Base-by-base conservation (phyloP, 352 stramenopile genomes). In the Pythium grandisporangium region DNA sequence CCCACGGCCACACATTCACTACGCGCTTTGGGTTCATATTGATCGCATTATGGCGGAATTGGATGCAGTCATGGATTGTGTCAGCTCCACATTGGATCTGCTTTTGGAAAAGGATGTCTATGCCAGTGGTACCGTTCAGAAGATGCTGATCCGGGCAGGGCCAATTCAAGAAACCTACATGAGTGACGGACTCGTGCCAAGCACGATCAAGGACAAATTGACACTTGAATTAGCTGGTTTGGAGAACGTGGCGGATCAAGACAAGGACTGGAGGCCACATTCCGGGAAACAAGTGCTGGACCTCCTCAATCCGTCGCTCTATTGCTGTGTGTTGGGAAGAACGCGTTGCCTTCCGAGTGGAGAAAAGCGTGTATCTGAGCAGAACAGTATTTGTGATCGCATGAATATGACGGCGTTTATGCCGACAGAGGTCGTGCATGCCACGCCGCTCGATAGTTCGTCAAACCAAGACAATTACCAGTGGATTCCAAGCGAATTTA, bases 401-500 rank as follows among this genome's bases (percentile, higher is more conserved):
- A n/a, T n/a, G n/a, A n/a, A n/a, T n/a, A n/a, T n/a, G n/a, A 32
- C 13, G 8, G 8, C 13, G 27, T 32, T 32, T 32, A 8, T 32
- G 8, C 16, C 33, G 6, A 8, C 33, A 10, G 19, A 38, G 33
- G n/a, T n/a, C n/a, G n/a, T n/a, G n/a, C n/a, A n/a, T n/a, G n/a
- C n/a, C n/a, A n/a, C n/a, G n/a, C n/a, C n/a, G n/a, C n/a, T n/a
- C n/a, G n/a, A n/a, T n/a, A n/a, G n/a, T n/a, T n/a, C n/a, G n/a
- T n/a, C n/a, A n/a, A n/a, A 38, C 33, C 33, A 38, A 38, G 33
- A 20, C 33, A 45, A 16, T 7, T 62, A 43, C 22, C 53, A 62
- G 39, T 62, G 53, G 53, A 45, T 62, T 12, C 53, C 53, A 0
- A 27, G 33, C 12, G 45, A 48, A 12, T 42, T 62, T 16, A 36